Percentiles rank a stretch among this genome's conserved stretches.
Evolutionary conservation across 2,329 filamentous ascomycete species (phyloP).

Genomic region (Penicillium sp.): DNA sequence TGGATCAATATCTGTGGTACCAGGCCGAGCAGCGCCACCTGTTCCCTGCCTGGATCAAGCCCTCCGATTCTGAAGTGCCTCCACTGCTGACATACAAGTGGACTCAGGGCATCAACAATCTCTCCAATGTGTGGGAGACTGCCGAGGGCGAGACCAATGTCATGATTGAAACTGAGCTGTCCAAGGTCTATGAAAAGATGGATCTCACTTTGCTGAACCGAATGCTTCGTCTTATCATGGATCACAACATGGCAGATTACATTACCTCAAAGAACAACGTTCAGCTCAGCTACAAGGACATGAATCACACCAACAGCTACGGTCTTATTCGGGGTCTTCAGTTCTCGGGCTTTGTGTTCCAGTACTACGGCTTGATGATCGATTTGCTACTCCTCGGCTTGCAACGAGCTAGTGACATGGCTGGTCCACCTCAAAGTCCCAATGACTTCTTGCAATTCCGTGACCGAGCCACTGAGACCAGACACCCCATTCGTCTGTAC

Average conservation of each 20-base stretch:
- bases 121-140: conserved; percentile 90
- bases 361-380: conserved; percentile 94
- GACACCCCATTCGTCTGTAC: conserved; percentile 95
- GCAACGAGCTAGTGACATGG: conserved; percentile 95
- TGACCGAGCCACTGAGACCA: conserved; percentile 83
- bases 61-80: conserved; percentile 94
- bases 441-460: conserved; percentile 98
- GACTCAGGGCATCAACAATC: conserved; percentile 98
- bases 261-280: conserved; percentile 99
- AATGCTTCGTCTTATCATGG: conserved; percentile 91
- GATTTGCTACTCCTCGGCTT: conserved; percentile 87
- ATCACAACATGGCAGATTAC: conserved; percentile 97
- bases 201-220: conserved; percentile 93
- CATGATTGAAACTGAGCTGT: conserved; percentile 95
- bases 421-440: conserved; percentile 83
- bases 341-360: conserved; percentile 97
- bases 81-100: conserved; percentile 95
- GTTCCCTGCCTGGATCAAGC: conserved; percentile 98
- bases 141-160: conserved; percentile 95
- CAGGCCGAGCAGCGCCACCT: conserved; percentile 95
- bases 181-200: conserved; percentile 99
- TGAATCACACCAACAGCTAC: conserved; percentile 99
- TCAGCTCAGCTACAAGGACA: conserved; percentile 97
- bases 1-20: conserved; percentile 99
- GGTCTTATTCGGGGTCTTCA: conserved; percentile 97